Evolutionary conservation across 2,329 filamentous ascomycete species (phyloP).

Genomic region (Endoconidiophora laricicola): DNA sequence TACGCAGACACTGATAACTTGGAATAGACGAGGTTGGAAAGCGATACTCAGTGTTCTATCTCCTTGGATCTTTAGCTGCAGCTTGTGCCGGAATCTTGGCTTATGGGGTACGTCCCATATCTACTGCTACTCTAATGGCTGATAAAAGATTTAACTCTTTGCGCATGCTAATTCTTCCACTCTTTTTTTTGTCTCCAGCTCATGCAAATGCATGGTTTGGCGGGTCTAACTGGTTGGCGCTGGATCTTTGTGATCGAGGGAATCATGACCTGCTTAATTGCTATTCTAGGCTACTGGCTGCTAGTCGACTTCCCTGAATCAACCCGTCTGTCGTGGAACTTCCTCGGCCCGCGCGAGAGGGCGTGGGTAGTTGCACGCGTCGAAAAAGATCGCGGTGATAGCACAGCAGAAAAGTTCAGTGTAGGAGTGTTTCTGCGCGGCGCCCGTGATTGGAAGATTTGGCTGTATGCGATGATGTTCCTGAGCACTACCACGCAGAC

Average conservation of each 20-base stretch:
- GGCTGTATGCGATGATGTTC: slow-evolving; percentile 43
- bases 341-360: slow-evolving; percentile 34
- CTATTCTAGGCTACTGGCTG: slow-evolving; percentile 34
- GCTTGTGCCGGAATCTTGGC: slow-evolving; percentile 54
- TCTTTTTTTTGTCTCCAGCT: slow-evolving; percentile 21
- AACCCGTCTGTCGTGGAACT: slow-evolving; percentile 31
- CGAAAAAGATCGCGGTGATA: slow-evolving; percentile 40
- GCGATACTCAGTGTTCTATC: slow-evolving; percentile 52
- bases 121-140: neutral
- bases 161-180: slow-evolving; percentile 2
- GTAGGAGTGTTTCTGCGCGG: slow-evolving; percentile 29
- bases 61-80: slow-evolving; percentile 48
- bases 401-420: slow-evolving; percentile 35
- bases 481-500: slow-evolving; percentile 53
- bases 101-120: slow-evolving; percentile 36
- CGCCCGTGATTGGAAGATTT: slow-evolving; percentile 39
- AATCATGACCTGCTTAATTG: slow-evolving; percentile 36
- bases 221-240: slow-evolving; percentile 41
- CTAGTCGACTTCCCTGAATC: slow-evolving; percentile 50
- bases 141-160: too few species aligned
- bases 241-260: slow-evolving; percentile 49
- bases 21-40: slow-evolving; percentile 47
- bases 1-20: neutral
- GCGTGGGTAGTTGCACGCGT: slow-evolving; percentile 38
- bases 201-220: slow-evolving; percentile 44